Percentiles rank a stretch among this genome's conserved stretches.
These are phyloP conservation scores for Penicillium macrosclerotiorum DNA, from an alignment of 495 filamentous ascomycete genomes.

Conservation along the genomic window DNA sequence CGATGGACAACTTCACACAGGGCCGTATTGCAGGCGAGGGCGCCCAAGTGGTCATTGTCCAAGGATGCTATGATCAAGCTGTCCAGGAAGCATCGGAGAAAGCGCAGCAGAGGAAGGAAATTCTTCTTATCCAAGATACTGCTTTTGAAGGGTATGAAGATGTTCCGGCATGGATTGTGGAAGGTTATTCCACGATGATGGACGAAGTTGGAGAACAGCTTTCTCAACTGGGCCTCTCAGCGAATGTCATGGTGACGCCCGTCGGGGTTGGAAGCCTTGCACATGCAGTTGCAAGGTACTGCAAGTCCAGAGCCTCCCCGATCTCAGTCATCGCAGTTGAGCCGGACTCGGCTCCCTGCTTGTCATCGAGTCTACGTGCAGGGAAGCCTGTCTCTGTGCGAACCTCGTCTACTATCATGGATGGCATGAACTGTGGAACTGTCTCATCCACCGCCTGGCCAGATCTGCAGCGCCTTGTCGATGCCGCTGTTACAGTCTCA, in stretches of 20 bases:
- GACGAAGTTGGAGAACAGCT: slow-evolving; percentile 59
- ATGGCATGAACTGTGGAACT: slow-evolving; percentile 66
- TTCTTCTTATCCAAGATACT: slow-evolving; percentile 64
- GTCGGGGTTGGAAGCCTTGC: slow-evolving; percentile 67
- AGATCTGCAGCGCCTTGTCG: slow-evolving; percentile 50
- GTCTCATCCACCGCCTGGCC: slow-evolving; percentile 63
- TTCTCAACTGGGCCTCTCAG: slow-evolving; percentile 20
- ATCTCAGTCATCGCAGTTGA: slow-evolving; percentile 57
- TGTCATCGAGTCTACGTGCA: slow-evolving; percentile 48
- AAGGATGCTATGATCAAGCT: slow-evolving; percentile 60
- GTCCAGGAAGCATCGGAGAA: slow-evolving; percentile 44
- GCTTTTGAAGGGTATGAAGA: slow-evolving; percentile 60
- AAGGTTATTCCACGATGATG: slow-evolving; percentile 71
- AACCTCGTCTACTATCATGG: slow-evolving; percentile 62
- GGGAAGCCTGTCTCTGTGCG: slow-evolving; percentile 41
- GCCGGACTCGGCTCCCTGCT: slow-evolving; percentile 60
- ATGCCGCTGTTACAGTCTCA: slow-evolving; percentile 55
- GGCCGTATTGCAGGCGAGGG: slow-evolving; percentile 57
- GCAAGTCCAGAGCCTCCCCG: slow-evolving; percentile 40
- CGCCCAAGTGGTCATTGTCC: slow-evolving; percentile 47
- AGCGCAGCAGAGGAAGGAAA: slow-evolving; percentile 24
- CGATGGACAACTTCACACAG: slow-evolving; percentile 51
- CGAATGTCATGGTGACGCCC: slow-evolving; percentile 50
- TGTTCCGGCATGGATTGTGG: slow-evolving; percentile 68
- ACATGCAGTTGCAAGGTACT: slow-evolving; percentile 58